Conservation (phyloP, 305 asterid genomes). For the Stenogyne calaminthoides region DNA sequence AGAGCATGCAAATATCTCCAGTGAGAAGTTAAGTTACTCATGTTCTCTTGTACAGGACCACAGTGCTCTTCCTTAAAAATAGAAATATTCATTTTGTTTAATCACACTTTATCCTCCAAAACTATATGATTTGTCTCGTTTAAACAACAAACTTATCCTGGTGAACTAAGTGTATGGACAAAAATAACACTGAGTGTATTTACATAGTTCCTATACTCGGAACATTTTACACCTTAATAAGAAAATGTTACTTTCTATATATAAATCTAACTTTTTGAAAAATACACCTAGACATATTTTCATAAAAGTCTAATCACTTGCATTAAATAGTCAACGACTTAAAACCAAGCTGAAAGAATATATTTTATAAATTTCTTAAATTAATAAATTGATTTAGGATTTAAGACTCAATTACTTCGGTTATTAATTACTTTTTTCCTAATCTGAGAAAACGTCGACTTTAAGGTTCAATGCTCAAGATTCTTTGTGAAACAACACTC, state of each 20-base stretch:
- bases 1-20: conserved; percentile 12
- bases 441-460: neutral
- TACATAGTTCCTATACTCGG: neutral
- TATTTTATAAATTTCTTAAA: neutral
- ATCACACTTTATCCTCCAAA: neutral
- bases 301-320: neutral
- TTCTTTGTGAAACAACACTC: neutral
- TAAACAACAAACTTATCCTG: neutral
- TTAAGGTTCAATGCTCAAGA: neutral
- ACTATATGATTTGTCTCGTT: neutral
- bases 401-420: neutral
- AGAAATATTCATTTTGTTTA: neutral
- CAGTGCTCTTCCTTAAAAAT: neutral
- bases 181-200: neutral
- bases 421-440: neutral
- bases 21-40: neutral
- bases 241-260: neutral
- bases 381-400: neutral
- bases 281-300: neutral
- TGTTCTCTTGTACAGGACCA: conserved; percentile 4
- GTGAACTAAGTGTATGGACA: neutral
- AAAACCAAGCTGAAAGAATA: neutral
- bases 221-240: neutral
- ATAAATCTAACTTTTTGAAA: neutral
- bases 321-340: neutral